These are phyloP conservation scores for Termitomyces sp. DNA, from an alignment of 768 basidiomycete genomes.

Conservation along the genomic window DNA sequence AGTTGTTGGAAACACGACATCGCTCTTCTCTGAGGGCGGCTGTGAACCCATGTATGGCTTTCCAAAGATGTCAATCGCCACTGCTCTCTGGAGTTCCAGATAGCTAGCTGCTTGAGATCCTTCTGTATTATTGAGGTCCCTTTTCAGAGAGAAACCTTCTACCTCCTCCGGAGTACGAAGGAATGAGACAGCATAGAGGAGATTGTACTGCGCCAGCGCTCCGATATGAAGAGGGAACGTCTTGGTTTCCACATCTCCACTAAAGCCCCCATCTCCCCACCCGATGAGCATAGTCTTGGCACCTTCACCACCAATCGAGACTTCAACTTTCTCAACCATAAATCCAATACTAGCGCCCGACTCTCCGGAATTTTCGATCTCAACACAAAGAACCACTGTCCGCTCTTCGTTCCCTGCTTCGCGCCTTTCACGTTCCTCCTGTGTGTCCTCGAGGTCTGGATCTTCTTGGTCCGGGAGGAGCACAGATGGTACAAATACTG, in stretches of 20 bases:
- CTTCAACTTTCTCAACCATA: conserved; percentile 70
- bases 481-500: conserved; percentile 85
- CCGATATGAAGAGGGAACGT: conserved; percentile 75
- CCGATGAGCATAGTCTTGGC: conserved; percentile 48
- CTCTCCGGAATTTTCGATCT: conserved; percentile 81
- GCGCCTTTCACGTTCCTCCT: conserved; percentile 52
- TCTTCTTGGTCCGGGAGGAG: conserved; percentile 49
- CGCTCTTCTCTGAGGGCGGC: conserved; percentile 18
- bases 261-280: conserved; percentile 58
- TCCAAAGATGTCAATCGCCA: conserved; percentile 77
- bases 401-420: conserved; percentile 77
- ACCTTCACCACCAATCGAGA: conserved; percentile 68
- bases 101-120: conserved; percentile 20
- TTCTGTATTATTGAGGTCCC: conserved; percentile 20
- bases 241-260: conserved; percentile 31
- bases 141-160: conserved; percentile 35
- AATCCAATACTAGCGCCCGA: conserved; percentile 61
- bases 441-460: conserved; percentile 33
- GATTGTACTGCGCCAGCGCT: conserved; percentile 78
- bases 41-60: conserved; percentile 51
- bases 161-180: conserved; percentile 62
- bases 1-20: conserved; percentile 56
- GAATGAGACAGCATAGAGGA: conserved; percentile 88
- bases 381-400: conserved; percentile 87
- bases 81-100: conserved; percentile 65